phyloP scores from a whole-genome alignment of 805 yeast genomes.

The Saturnispora galanensis region DNA sequence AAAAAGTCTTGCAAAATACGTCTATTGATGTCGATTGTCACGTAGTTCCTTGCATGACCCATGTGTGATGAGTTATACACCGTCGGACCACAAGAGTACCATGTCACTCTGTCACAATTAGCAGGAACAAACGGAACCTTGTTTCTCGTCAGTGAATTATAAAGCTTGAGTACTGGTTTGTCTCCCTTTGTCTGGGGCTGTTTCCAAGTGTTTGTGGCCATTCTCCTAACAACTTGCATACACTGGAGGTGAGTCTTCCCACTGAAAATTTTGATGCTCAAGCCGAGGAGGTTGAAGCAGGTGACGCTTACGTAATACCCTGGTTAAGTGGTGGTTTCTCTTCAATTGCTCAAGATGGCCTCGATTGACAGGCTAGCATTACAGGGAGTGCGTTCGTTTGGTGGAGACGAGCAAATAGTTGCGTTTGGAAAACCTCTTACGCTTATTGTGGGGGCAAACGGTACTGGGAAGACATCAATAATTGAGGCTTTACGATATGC shows the following conservation, averaged over 20 bases:
- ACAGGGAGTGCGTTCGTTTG: slow-evolving; percentile 86
- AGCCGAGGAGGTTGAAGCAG: too few relatives aligned
- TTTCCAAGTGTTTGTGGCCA: slow-evolving; percentile 18
- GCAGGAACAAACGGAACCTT: slow-evolving; percentile 74
- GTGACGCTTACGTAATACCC: neutral
- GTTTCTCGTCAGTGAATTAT: slow-evolving; percentile 73
- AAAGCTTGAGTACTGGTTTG: slow-evolving; percentile 47
- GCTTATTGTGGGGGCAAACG: slow-evolving; percentile 89
- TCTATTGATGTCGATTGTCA: slow-evolving; percentile 86
- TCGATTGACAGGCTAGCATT: slow-evolving; percentile 54
- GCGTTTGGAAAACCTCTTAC: slow-evolving; percentile 88
- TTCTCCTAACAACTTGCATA: slow-evolving; percentile 5
- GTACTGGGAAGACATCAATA: slow-evolving; percentile 93
- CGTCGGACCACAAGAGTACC: slow-evolving; percentile 99
- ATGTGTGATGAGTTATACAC: slow-evolving; percentile 93
- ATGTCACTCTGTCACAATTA: slow-evolving; percentile 55
- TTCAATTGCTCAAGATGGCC: slow-evolving; percentile 24
- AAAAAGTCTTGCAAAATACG: slow-evolving; percentile 84
- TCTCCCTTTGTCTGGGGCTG: slow-evolving; percentile 18
- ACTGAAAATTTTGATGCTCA: neutral
- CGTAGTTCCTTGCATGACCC: slow-evolving; percentile 99
- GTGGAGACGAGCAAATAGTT: slow-evolving; percentile 77
- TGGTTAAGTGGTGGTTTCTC: neutral
- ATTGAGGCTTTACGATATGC: slow-evolving; percentile 91
- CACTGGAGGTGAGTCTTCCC: neutral